These are phyloP conservation scores for Corymbia maculata DNA, from an alignment of 345 rosid species.

Conservation along the genomic window DNA sequence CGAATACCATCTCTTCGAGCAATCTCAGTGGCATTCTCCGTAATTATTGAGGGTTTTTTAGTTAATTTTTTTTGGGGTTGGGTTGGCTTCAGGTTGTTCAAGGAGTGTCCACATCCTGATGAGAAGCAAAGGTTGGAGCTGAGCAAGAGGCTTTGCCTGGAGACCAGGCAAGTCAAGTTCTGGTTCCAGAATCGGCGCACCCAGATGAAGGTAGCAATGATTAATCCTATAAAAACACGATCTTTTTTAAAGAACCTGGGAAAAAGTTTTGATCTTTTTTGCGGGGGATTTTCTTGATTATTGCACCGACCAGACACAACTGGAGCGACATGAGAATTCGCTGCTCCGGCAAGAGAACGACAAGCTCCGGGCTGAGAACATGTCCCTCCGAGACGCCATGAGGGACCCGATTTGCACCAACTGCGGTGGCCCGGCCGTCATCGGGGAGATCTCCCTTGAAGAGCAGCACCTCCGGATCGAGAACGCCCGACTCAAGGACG, in stretches of 20 bases:
- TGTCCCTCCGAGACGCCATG: conserved; percentile 91
- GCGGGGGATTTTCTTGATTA: neutral
- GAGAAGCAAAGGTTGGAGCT: conserved; percentile 89
- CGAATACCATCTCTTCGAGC: conserved; percentile 1
- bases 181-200: conserved; percentile 98
- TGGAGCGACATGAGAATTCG: conserved; percentile 86
- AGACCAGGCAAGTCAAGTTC: conserved; percentile 92
- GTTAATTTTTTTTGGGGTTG: neutral
- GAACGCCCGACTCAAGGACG: conserved; percentile 78
- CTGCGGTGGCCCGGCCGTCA: conserved; percentile 86
- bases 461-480: conserved; percentile 89
- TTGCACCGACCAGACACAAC: conserved; percentile 49
- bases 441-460: conserved; percentile 73
- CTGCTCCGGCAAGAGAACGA: conserved; percentile 82
- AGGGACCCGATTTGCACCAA: conserved; percentile 77
- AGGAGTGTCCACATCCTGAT: conserved; percentile 95
- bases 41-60: neutral
- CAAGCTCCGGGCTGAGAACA: conserved; percentile 79
- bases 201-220: conserved; percentile 75
- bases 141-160: conserved; percentile 67
- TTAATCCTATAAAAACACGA: neutral
- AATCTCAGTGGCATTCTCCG: neutral
- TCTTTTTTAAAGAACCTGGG: neutral
- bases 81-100: conserved; percentile 38
- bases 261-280: neutral